Evolutionary conservation across 2,329 filamentous ascomycete species (phyloP).

Genomic region (Harringtonia aguacate): DNA sequence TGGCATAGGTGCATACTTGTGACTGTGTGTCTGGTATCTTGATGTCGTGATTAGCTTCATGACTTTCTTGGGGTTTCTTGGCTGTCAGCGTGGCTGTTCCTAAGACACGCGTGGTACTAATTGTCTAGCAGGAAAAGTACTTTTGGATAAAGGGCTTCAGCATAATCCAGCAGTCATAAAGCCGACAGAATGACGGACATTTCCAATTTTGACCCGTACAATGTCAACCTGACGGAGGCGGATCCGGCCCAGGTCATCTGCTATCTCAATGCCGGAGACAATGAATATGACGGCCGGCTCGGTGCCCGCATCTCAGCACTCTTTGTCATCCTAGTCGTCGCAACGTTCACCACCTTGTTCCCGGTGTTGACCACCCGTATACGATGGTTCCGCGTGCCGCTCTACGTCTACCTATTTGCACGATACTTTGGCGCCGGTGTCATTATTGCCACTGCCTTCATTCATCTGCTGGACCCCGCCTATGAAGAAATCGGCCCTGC

Average conservation of each 20-base stretch:
- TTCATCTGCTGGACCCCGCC: slow-evolving; percentile 77
- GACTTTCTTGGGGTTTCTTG: no score
- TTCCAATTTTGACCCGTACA: slow-evolving; percentile 24
- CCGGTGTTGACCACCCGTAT: slow-evolving; percentile 55
- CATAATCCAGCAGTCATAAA: background rate
- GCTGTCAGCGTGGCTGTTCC: no score
- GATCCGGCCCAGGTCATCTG: slow-evolving; percentile 36
- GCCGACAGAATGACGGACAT: slow-evolving; percentile 7
- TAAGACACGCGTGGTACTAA: no score
- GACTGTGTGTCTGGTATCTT: no score
- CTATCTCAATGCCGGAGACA: slow-evolving; percentile 31
- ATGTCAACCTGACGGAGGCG: slow-evolving; percentile 30
- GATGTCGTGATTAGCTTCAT: no score
- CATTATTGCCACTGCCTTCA: slow-evolving; percentile 87
- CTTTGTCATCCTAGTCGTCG: slow-evolving; percentile 63
- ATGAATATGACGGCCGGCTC: slow-evolving; percentile 46
- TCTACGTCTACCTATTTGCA: slow-evolving; percentile 63
- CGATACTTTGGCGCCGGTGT: slow-evolving; percentile 94
- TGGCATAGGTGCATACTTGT: no score
- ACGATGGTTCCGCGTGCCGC: slow-evolving; percentile 43
- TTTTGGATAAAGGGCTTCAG: no score
- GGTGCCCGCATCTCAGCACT: slow-evolving; percentile 61
- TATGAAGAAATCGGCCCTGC: slow-evolving; percentile 51
- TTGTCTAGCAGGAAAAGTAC: no score
- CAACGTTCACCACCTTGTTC: slow-evolving; percentile 49